phyloP scores from a whole-genome alignment of 495 filamentous ascomycete species.

The Aspergillus cavernicola region DNA sequence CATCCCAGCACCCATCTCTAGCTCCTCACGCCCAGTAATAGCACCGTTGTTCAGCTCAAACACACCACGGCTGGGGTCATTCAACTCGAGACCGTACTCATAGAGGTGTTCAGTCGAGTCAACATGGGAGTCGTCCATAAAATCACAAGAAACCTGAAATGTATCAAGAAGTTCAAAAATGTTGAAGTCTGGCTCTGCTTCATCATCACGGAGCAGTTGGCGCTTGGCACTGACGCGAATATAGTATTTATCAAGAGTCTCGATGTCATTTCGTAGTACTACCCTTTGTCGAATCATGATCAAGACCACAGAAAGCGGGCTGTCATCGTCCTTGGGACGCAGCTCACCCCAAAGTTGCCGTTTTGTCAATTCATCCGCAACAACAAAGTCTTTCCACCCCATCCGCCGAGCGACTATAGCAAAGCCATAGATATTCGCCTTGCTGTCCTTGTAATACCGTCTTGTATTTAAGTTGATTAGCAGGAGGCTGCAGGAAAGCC shows the following conservation, averaged over 20 bases:
- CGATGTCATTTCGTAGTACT: too few relatives aligned
- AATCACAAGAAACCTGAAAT: neutral
- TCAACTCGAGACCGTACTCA: neutral
- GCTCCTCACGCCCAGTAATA: neutral
- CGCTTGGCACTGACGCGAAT: too few relatives aligned
- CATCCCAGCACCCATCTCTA: neutral
- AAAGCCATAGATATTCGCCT: neutral
- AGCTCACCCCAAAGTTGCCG: too few relatives aligned
- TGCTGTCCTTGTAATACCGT: neutral
- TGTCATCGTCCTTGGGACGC: too few relatives aligned
- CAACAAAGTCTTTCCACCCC: too few relatives aligned
- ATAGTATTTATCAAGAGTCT: too few relatives aligned
- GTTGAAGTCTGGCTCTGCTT: too few relatives aligned
- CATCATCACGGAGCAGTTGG: too few relatives aligned
- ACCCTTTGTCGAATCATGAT: too few relatives aligned
- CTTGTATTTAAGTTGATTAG: neutral
- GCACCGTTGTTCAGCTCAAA: neutral
- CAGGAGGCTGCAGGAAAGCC: neutral
- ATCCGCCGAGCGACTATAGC: too few relatives aligned
- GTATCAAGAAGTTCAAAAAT: neutral
- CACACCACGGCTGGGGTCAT: neutral
- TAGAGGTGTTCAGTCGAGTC: neutral
- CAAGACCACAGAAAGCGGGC: too few relatives aligned
- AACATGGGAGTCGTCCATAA: neutral
- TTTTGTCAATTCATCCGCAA: too few relatives aligned